Percentiles rank a stretch among this genome's conserved stretches.
Evolutionary conservation across 2,329 filamentous ascomycete species (phyloP).

Genomic region (Aspergillus hiratsukae): DNA sequence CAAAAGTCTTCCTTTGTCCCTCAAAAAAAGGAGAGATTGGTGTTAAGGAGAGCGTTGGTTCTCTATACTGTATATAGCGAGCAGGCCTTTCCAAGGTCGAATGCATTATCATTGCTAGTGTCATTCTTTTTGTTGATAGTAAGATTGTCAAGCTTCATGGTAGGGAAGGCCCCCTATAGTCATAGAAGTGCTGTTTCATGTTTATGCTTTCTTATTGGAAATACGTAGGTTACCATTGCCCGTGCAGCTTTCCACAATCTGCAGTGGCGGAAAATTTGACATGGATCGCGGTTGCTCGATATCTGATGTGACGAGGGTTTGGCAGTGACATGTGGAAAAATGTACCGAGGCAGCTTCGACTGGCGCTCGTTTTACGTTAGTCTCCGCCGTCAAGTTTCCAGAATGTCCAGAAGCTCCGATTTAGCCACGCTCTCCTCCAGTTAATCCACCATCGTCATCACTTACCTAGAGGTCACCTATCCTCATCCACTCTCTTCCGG

Average conservation of each 20-base stretch:
- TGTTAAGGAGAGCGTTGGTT: slow-evolving; percentile 25
- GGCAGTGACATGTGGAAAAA: slow-evolving; percentile 5
- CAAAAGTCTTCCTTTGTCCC: slow-evolving; percentile 27
- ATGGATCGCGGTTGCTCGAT: neutral
- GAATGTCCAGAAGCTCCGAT: slow-evolving; percentile 6
- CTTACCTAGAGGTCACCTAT: slow-evolving; percentile 5
- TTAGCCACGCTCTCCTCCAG: slow-evolving; percentile 4
- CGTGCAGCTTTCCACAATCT: neutral
- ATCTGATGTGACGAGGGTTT: neutral
- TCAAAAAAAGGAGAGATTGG: slow-evolving; percentile 21
- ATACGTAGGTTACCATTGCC: neutral
- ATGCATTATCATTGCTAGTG: slow-evolving; percentile 12
- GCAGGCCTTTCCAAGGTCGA: slow-evolving; percentile 17
- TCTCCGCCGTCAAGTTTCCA: slow-evolving; percentile 6
- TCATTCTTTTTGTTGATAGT: neutral
- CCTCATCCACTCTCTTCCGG: slow-evolving; percentile 3
- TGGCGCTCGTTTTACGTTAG: neutral
- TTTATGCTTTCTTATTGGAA: neutral
- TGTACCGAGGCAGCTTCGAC: slow-evolving; percentile 5
- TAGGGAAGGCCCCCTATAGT: neutral
- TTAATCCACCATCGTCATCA: slow-evolving; percentile 3
- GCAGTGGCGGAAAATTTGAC: neutral
- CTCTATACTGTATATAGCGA: slow-evolving; percentile 31
- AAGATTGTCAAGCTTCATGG: neutral
- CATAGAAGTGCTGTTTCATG: neutral